Percentiles rank a stretch among this genome's conserved stretches.
Conservation (phyloP, 2,329 filamentous ascomycete species). For the Colletotrichum sp. region DNA sequence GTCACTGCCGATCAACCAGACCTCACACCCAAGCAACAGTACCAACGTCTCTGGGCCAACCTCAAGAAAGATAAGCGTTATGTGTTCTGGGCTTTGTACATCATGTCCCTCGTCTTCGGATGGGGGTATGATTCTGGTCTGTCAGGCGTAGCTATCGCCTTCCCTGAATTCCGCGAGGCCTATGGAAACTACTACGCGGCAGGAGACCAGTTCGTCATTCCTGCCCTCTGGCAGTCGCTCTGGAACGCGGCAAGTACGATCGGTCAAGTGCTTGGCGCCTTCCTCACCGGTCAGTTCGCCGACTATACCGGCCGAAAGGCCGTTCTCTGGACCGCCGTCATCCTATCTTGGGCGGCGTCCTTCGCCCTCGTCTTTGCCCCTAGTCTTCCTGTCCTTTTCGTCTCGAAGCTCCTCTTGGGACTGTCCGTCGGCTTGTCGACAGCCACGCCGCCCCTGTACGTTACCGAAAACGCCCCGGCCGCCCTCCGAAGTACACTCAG, state of each 20-base stretch:
- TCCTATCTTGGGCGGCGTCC: slow-evolving; percentile 26
- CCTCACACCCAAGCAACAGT: slow-evolving; percentile 29
- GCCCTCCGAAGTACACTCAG: slow-evolving; percentile 30
- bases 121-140: slow-evolving; percentile 41
- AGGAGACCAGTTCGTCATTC: slow-evolving; percentile 34
- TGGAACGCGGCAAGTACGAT: slow-evolving; percentile 42
- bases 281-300: slow-evolving; percentile 29
- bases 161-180: slow-evolving; percentile 35
- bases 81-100: slow-evolving; percentile 31
- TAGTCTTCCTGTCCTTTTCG: slow-evolving; percentile 29
- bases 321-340: slow-evolving; percentile 27
- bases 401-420: slow-evolving; percentile 30
- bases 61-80: slow-evolving; percentile 31
- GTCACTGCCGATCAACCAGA: neutral
- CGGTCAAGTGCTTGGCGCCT: slow-evolving; percentile 31
- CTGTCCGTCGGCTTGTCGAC: slow-evolving; percentile 30
- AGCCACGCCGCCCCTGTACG: slow-evolving; percentile 29
- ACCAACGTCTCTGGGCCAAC: slow-evolving; percentile 29
- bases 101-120: slow-evolving; percentile 37
- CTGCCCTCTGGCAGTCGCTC: slow-evolving; percentile 39
- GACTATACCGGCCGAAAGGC: slow-evolving; percentile 26
- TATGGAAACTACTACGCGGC: slow-evolving; percentile 36
- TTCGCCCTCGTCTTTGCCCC: slow-evolving; percentile 31
- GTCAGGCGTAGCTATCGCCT: slow-evolving; percentile 38
- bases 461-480: slow-evolving; percentile 32